Evolutionary conservation across 164 flowering plant species (phyloP), one percentile per base, ranked within the genome.

Genomic region (Berberis vulgaris): DNA sequence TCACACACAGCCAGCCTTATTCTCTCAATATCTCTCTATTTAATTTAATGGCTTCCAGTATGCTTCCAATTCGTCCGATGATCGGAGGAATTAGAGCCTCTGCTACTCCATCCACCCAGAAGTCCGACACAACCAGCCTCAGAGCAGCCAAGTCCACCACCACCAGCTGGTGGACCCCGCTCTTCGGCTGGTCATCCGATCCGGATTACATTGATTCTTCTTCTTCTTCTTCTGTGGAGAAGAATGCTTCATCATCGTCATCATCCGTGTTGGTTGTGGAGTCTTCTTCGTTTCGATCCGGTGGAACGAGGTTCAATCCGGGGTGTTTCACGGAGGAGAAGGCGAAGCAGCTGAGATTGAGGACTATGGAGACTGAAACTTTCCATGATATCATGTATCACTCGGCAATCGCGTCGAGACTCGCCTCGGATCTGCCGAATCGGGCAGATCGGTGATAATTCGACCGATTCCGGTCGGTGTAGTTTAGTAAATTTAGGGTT

Each of bases 361-460:
- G 69, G 87, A 84, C 86, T 12, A 73, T 50, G 58, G 89, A 80
- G 45, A 50, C 82, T 41, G 64, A 72, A 55, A 67, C 81, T 12
- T 87, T 82, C 61, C 97, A 91, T 66, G 97, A 91, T 60, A 70
- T 63, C 54, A 91, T 91, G 97, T 91, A 91, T 67, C 97, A 88
- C 74, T 91, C 93, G 7, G 86, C 96, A 2, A 86, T 88, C 73
- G 97, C 97, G 43, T 81, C 97, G 12, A 76, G 95, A 1, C 93
- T 91, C 56, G 97, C 96, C 10, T 80, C 96, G 3, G 92, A 88
- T 52, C 69, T 82, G 72, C 69, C 86, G 7, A 41, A 63, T 39
- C 74, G 65, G 2, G 49, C 69, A 26, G 26, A 26, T 26, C 26
- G 26, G 26, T 26, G 26, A 26, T 26, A 26, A 26, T 26, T 26